Evolutionary conservation across 1,284 basidiomycete genomes (phyloP), one percentile per base, ranked within the genome.

Genomic region (Ganoderma lucidum): DNA sequence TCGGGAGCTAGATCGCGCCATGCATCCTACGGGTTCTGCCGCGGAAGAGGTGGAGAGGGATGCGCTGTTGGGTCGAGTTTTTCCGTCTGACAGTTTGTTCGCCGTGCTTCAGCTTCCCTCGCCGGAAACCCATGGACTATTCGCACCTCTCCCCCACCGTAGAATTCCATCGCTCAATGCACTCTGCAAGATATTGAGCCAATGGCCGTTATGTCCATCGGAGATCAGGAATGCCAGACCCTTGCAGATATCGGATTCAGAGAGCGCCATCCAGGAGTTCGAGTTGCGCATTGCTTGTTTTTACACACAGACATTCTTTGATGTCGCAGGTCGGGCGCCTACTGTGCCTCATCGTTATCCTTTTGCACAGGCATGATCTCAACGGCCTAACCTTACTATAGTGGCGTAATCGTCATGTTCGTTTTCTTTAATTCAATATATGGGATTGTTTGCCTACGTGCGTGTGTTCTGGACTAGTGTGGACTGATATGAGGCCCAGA

Each of bases 1-100:
- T 2, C 48, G 64, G 15, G 64, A 62, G 4, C 37, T 68, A 8
- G 68, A 70, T 42, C 64, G 55, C 30, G 14, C 17, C 14, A 30
- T 55, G 30, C 28, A 30, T 9, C 48, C 19, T 19, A 10, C 48
- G 6, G n/a, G 2, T 8, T 32, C 53, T 15, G 10, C 28, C 1
- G 15, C 30, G 17, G 12, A 55, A 3, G 53, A 55, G 53, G 15
- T 14, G 6, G 30, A 32, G 14, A 30, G 53, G 30, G 15, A 15
- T 9, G 30, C 14, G 6, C 53, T 55, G n/a, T 32, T 55, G 53
- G 5, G 4, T 19, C 28, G 30, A 32, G 30, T 55, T 32, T 55
- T 55, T 32, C 53, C 53, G 2, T 30, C 30, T 4, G 30, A 30
- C 14, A 32, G 53, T 15, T 32, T 55, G 53, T 9, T 15, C 23